Evolutionary conservation across 208 protist genomes (phyloP), one percentile per base, ranked within the genome.

Genomic region (Dictyostelium gargantuum): DNA sequence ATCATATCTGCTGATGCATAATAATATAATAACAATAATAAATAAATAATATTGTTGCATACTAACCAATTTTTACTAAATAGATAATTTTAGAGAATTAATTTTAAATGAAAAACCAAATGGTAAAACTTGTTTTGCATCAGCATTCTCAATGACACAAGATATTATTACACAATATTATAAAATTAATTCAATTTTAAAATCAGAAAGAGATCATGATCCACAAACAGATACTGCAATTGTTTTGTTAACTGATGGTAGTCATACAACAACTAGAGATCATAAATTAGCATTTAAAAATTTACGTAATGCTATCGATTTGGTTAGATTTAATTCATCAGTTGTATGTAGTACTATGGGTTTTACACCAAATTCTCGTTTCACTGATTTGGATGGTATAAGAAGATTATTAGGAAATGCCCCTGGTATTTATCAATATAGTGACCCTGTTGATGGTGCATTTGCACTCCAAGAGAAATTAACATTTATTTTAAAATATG

Each of bases 391-490:
- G 3, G 85, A 91, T 91, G 58, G 74, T 29, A 80, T 91, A 26
- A 23, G 85, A 42, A 68, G 44, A 32, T 15, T 82, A 21, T 61
- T 91, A 9, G 85, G 85, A 38, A 75, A 32, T 1, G 6, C 48
- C 11, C 21, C 11, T 19, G 85, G 85, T 35, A 74, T 80, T 5
- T 91, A 82, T 73, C 93, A 92, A 72, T 94, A 91, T 79, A 46
- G 74, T 32, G 91, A 95, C 6, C 50, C 80, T 15, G 21, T 52
- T 17, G 93, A 95, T 52, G 93, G 93, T 46, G 32, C 50, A 42
- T 63, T 84, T n/a, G 93, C 80, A 13, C 63, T 95, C 4, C 70
- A 89, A 35, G 91, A 94, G 10, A 95, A 95, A 85, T 66, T 94
- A n/a, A 52, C 79, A 15, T 75, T 85, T 10, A 91, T 94, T n/a